phyloP scores from a whole-genome alignment of 225 moss, liverwort and hornwort species.

The Asterella californica region DNA sequence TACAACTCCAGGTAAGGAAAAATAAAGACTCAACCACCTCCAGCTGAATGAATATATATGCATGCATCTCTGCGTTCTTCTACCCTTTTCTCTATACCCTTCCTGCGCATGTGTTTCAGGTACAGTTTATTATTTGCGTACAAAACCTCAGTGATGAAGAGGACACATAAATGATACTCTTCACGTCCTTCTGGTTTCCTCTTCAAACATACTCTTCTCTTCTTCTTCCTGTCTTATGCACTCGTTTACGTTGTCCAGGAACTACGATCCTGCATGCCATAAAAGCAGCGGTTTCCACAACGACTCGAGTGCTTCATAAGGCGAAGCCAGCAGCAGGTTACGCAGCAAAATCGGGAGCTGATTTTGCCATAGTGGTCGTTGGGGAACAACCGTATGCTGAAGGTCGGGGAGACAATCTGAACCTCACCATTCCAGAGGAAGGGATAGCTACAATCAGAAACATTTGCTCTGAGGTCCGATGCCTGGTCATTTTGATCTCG shows the following conservation, averaged over 20 bases:
- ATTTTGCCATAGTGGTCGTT: slow-evolving; percentile 32
- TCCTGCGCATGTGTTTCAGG: not conserved
- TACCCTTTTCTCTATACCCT: not conserved
- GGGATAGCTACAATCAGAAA: slow-evolving; percentile 39
- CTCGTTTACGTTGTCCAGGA: slow-evolving; percentile 22
- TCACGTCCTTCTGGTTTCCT: not conserved
- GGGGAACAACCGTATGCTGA: slow-evolving; percentile 36
- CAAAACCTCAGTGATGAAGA: no score
- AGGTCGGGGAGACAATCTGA: slow-evolving; percentile 20
- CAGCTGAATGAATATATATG: not conserved
- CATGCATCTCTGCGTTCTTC: not conserved
- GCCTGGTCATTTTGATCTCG: slow-evolving; percentile 27
- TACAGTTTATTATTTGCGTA: not conserved
- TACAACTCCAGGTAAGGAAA: slow-evolving; percentile 49
- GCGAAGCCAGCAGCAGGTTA: slow-evolving; percentile 31
- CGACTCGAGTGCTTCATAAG: slow-evolving; percentile 19
- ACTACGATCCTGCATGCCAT: slow-evolving; percentile 23
- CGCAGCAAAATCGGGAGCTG: slow-evolving; percentile 28
- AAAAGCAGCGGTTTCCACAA: slow-evolving; percentile 14
- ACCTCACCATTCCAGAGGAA: slow-evolving; percentile 17
- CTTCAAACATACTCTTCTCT: not conserved
- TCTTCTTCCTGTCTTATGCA: not conserved
- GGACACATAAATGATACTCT: no score
- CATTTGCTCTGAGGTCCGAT: slow-evolving; percentile 24
- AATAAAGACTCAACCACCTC: not conserved